Conservation (phyloP, 768 basidiomycete species). For the Coprinellus micaceus region DNA sequence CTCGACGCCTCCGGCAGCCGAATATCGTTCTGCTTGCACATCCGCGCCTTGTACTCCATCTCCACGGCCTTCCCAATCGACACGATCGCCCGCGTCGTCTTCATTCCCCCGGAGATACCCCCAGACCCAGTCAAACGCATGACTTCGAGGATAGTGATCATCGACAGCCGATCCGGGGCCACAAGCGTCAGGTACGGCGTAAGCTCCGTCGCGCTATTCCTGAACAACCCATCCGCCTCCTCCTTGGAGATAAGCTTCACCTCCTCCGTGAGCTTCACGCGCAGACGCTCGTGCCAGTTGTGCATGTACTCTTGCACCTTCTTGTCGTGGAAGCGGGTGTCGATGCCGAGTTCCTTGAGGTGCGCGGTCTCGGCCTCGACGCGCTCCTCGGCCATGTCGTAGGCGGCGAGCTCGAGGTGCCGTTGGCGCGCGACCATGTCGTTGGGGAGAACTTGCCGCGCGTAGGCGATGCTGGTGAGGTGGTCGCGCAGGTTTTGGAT, state of each 20-base stretch:
- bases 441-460: conserved; percentile 59
- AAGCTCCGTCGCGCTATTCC: conserved; percentile 25
- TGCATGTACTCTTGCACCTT: conserved; percentile 80
- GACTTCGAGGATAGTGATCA: conserved; percentile 86
- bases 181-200: conserved; percentile 75
- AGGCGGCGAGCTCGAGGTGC: conserved; percentile 80
- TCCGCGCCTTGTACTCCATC: conserved; percentile 83
- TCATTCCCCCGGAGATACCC: conserved; percentile 82
- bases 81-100: conserved; percentile 79
- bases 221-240: not conserved
- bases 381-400: conserved; percentile 75
- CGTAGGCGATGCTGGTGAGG: conserved; percentile 58
- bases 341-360: conserved; percentile 57
- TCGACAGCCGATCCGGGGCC: conserved; percentile 71
- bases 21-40: conserved; percentile 65
- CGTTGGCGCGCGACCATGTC: conserved; percentile 75
- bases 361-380: conserved; percentile 59
- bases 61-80: conserved; percentile 82
- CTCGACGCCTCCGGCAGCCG: conserved; percentile 35
- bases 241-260: conserved; percentile 45
- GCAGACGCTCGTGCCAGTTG: conserved; percentile 73
- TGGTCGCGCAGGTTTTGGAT: conserved; percentile 67
- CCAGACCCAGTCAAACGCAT: conserved; percentile 78
- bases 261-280: conserved; percentile 45
- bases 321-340: conserved; percentile 37